phyloP scores from a whole-genome alignment of 352 stramenopile species.

The Pythium oligandrum region DNA sequence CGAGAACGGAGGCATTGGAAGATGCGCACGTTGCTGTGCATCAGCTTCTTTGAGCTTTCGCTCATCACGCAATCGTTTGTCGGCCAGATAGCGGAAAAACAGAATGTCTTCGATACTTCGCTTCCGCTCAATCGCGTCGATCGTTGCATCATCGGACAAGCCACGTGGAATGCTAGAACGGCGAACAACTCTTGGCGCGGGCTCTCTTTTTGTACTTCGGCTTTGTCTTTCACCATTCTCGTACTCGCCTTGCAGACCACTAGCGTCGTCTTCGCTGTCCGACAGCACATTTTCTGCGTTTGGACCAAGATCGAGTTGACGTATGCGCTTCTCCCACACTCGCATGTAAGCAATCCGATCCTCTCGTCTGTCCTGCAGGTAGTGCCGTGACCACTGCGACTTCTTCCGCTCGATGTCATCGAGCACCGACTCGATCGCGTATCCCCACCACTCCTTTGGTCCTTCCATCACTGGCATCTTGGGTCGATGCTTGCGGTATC shows the following conservation, averaged over 20 bases:
- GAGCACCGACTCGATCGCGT: slow-evolving; percentile 62
- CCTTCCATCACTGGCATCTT: slow-evolving; percentile 39
- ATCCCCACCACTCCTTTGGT: slow-evolving; percentile 72
- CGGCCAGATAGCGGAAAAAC: slow-evolving; percentile 80
- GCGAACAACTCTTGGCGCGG: background rate
- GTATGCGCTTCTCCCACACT: slow-evolving; percentile 47
- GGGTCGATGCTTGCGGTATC: slow-evolving; percentile 71
- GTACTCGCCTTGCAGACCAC: slow-evolving; percentile 6
- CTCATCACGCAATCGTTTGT: slow-evolving; percentile 35
- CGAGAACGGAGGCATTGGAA: slow-evolving; percentile 58
- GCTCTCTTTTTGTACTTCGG: no score
- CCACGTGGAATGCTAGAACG: slow-evolving; percentile 9
- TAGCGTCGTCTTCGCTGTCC: slow-evolving; percentile 34
- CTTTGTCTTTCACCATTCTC: slow-evolving; percentile 6
- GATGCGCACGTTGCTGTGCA: background rate
- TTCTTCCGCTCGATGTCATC: slow-evolving; percentile 62
- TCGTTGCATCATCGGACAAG: slow-evolving; percentile 7
- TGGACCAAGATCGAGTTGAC: slow-evolving; percentile 19
- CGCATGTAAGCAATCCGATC: slow-evolving; percentile 70
- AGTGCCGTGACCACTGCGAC: slow-evolving; percentile 71
- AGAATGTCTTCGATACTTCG: slow-evolving; percentile 76
- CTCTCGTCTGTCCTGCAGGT: slow-evolving; percentile 77
- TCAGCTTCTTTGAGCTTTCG: slow-evolving; percentile 18
- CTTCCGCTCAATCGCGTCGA: slow-evolving; percentile 76
- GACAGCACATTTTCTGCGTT: slow-evolving; percentile 33